Evolutionary conservation across 1,139 yeast species (phyloP), one percentile per base, ranked within the genome.

Genomic region (Kodamaea arcana): DNA sequence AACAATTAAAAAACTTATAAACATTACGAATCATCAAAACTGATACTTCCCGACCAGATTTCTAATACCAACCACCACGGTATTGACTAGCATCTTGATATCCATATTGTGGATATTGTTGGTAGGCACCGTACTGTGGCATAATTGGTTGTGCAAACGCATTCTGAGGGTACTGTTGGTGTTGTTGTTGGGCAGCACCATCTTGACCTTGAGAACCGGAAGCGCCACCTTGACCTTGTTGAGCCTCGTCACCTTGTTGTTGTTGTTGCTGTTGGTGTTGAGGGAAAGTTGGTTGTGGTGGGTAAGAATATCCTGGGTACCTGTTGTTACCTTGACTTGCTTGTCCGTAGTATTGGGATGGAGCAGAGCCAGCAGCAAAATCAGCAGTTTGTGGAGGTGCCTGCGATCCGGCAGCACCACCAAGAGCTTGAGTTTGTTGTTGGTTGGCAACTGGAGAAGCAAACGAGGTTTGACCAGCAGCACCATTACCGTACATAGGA

Each of bases 21-120:
- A 36, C 39, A 35, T 36, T 30, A 36, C 40, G 33, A 36, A 24
- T 36, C 31, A 36, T 33, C 37, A 25, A 24, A 7, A 24, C 9
- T 14, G 13, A 12, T n/a, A n/a, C 12, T 12, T 24, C 6, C 13
- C 10, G 26, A 8, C 14, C 28, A 11, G 21, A 14, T 27, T 13
- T 27, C 36, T 43, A 47, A 41, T 47, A 47, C 51, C 51, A 47
- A 13, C 28, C 28, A 14, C 41, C 57, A 37, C 59, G 66, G 54
- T 67, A 67, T 47, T 68, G 72, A 37, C 52, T 55, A 44, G 59
- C 54, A 45, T 68, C 74, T 50, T 69, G 75, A 53, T 67, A 69
- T 42, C 71, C 72, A 44, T 68, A 69, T 50, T 69, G 75, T n/a
- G 74, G 74, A 54, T 67, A 69, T 50, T 69, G 75, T 51, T 69